These are phyloP conservation scores for Cudoniella acicularis DNA, from an alignment of 495 filamentous ascomycete genomes.

Conservation along the genomic window DNA sequence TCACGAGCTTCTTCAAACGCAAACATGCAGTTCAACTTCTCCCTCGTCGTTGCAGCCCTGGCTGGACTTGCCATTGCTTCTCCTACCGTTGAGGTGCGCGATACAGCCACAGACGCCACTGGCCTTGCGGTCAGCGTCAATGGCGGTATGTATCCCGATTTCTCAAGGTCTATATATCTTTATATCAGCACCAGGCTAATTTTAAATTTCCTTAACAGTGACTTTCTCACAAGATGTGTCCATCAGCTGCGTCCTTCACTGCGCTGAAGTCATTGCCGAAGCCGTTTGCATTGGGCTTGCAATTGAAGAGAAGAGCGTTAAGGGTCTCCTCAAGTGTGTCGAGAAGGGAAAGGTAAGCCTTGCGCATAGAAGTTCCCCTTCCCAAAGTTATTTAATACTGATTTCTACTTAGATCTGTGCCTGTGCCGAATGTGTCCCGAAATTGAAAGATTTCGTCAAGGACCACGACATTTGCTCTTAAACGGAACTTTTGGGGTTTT, in stretches of 20 bases:
- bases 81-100: background rate
- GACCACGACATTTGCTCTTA: background rate
- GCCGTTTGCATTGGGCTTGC: background rate
- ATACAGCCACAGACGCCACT: background rate
- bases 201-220: background rate
- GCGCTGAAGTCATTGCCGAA: background rate
- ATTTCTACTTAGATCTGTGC: background rate
- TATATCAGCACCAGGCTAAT: background rate
- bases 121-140: background rate
- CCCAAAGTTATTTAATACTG: background rate
- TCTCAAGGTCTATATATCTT: background rate
- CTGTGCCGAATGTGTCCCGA: background rate
- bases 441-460: background rate
- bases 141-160: background rate
- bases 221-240: background rate
- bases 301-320: background rate
- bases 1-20: background rate
- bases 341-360: background rate
- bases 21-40: background rate
- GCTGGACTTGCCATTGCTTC: background rate
- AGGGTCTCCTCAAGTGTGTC: background rate
- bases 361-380: background rate
- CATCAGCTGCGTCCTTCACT: background rate
- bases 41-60: background rate
- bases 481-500: no score